phyloP scores from a whole-genome alignment of 495 filamentous ascomycete species.

The Hypoxylon lenormandii region DNA sequence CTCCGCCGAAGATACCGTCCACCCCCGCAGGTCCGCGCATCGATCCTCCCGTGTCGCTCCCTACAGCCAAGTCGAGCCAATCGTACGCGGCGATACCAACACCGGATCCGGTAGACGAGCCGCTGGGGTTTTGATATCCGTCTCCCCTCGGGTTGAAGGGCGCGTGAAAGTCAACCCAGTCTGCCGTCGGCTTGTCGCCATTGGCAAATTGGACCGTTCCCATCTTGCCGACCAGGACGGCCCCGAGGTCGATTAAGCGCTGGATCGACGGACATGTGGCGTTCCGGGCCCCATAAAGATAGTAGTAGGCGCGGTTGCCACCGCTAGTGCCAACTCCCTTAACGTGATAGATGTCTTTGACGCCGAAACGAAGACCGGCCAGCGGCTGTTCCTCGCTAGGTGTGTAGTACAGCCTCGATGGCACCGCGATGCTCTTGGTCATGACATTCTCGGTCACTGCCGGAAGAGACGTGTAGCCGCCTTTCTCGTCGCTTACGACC shows the following conservation, averaged over 20 bases:
- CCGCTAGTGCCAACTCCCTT: too few relatives aligned
- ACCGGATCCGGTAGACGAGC: conserved; percentile 62
- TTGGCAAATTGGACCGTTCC: too few relatives aligned
- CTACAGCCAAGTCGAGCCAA: conserved; percentile 68
- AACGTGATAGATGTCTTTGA: too few relatives aligned
- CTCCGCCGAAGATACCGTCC: conserved; percentile 57
- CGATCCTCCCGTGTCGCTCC: conserved; percentile 59
- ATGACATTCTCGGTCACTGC: conserved; percentile 7
- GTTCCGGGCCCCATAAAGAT: too few relatives aligned
- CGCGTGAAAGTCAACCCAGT: conserved; percentile 53
- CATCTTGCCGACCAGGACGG: too few relatives aligned
- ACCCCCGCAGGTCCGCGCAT: conserved; percentile 54
- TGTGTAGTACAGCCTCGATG: too few relatives aligned
- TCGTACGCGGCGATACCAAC: conserved; percentile 63
- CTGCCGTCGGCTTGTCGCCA: too few relatives aligned
- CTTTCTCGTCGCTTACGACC: background rate
- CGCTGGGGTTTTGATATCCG: conserved; percentile 64
- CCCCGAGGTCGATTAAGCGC: too few relatives aligned
- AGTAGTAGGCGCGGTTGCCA: too few relatives aligned
- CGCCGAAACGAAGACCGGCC: too few relatives aligned
- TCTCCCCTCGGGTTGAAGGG: conserved; percentile 71
- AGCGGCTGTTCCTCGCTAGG: too few relatives aligned
- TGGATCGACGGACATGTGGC: too few relatives aligned
- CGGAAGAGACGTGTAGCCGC: conserved; percentile 1
- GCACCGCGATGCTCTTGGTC: background rate